phyloP scores from a whole-genome alignment of 164 flowering plant species.

The Brasenia schreberi region DNA sequence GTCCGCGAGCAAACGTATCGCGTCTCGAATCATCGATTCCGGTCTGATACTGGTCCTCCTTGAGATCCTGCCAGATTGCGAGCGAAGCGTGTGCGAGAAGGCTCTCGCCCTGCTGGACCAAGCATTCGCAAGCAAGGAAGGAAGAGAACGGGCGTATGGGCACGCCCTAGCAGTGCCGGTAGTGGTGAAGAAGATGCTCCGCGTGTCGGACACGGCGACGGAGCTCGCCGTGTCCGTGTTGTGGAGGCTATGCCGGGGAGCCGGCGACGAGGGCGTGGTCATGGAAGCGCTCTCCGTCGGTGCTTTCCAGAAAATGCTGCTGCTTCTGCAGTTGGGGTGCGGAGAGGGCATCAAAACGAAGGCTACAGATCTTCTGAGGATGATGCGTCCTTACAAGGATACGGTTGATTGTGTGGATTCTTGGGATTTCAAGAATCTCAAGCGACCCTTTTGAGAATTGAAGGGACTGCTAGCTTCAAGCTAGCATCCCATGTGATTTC shows the following conservation, averaged over 20 bases:
- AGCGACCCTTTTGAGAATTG: constrained; percentile 32
- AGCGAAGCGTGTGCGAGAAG: constrained; percentile 49
- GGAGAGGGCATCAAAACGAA: constrained; percentile 55
- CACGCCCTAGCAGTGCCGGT: constrained; percentile 53
- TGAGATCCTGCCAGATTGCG: constrained; percentile 47
- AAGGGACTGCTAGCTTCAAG: neutral
- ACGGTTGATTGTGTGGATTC: constrained; percentile 59
- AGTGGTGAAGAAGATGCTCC: constrained; percentile 61
- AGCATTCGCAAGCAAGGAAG: constrained; percentile 21
- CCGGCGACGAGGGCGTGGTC: constrained; percentile 20
- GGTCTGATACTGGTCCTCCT: constrained; percentile 38
- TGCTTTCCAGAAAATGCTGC: constrained; percentile 68
- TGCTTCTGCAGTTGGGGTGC: constrained; percentile 73
- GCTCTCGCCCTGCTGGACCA: constrained; percentile 46
- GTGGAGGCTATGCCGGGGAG: constrained; percentile 53
- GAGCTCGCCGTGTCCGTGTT: constrained; percentile 51
- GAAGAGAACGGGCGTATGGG: constrained; percentile 20
- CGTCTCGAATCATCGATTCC: constrained; percentile 20
- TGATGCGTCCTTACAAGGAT: constrained; percentile 43
- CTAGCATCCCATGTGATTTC: neutral
- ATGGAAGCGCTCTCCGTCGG: constrained; percentile 59
- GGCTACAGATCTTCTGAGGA: constrained; percentile 54
- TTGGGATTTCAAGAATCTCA: constrained; percentile 52
- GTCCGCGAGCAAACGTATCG: constrained; percentile 1
- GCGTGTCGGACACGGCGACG: constrained; percentile 55